phyloP scores from a whole-genome alignment of 345 rosid species.

The Mangifera indica region DNA sequence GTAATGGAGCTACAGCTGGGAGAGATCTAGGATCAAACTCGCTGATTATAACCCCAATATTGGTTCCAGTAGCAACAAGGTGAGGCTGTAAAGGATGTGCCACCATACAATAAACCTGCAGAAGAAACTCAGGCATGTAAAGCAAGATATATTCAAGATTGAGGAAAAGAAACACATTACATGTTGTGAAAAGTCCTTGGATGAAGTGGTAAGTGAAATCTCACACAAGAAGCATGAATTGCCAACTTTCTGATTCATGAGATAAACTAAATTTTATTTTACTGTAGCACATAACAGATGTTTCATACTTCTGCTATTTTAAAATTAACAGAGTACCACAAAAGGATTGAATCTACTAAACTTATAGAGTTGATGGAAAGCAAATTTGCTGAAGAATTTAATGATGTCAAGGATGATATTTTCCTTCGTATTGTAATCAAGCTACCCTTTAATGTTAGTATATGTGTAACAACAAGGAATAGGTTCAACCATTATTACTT shows the following conservation, averaged over 20 bases:
- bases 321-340: neutral
- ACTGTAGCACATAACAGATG: neutral
- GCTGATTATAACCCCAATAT: slow-evolving; percentile 85
- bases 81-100: slow-evolving; percentile 98
- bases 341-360: neutral
- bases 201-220: neutral
- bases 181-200: neutral
- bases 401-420: neutral
- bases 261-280: neutral
- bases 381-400: neutral
- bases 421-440: neutral
- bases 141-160: slow-evolving; percentile 19
- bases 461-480: neutral
- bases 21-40: slow-evolving; percentile 94
- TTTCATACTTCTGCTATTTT: neutral
- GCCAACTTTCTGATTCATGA: neutral
- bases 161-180: neutral
- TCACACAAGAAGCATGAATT: neutral
- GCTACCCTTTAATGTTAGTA: neutral
- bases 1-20: slow-evolving; percentile 88
- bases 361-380: neutral
- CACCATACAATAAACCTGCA: slow-evolving; percentile 96
- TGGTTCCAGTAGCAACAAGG: slow-evolving; percentile 95
- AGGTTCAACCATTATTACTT: neutral
- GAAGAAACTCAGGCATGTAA: slow-evolving; percentile 28